These are phyloP conservation scores for Knufia petricola DNA, from an alignment of 2,329 filamentous ascomycete genomes.

Conservation along the genomic window DNA sequence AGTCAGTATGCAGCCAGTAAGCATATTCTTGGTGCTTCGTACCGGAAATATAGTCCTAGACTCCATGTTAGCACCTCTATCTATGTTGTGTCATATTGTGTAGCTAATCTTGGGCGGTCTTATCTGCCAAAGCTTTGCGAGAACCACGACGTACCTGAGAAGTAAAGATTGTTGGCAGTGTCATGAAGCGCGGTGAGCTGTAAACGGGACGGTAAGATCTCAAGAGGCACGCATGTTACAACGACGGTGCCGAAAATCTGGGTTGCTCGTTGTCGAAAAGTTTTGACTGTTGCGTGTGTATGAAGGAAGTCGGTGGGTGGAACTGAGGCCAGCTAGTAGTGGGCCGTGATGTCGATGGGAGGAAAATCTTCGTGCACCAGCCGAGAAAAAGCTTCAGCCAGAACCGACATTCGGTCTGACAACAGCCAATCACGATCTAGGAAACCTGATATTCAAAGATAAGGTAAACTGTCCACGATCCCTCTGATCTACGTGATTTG, in stretches of 20 bases:
- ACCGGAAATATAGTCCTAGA: slow-evolving; percentile 69
- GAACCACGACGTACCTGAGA: slow-evolving; percentile 11
- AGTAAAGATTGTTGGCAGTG: slow-evolving; percentile 8
- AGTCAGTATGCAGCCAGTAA: slow-evolving; percentile 33
- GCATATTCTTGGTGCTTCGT: slow-evolving; percentile 29
- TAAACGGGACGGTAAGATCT: background rate
- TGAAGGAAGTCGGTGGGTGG: background rate
- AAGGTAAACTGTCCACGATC: too few species aligned
- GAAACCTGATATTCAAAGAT: background rate
- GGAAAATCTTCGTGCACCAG: background rate
- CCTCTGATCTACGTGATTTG: too few species aligned
- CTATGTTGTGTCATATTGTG: slow-evolving; percentile 7
- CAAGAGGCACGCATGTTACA: background rate
- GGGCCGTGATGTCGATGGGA: background rate
- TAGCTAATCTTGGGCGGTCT: background rate
- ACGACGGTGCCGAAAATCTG: background rate
- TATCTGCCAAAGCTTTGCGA: slow-evolving; percentile 2
- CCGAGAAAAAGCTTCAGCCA: background rate
- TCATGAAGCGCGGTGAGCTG: slow-evolving; percentile 8
- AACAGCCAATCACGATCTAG: background rate
- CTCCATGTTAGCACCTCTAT: slow-evolving; percentile 33
- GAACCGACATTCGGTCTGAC: background rate
- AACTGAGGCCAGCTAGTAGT: background rate
- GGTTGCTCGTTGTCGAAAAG: slow-evolving; percentile 1
- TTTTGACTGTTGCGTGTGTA: background rate